Conservation (phyloP, 371 early-diverging fungal species). For the Mucor lusitanicus region DNA sequence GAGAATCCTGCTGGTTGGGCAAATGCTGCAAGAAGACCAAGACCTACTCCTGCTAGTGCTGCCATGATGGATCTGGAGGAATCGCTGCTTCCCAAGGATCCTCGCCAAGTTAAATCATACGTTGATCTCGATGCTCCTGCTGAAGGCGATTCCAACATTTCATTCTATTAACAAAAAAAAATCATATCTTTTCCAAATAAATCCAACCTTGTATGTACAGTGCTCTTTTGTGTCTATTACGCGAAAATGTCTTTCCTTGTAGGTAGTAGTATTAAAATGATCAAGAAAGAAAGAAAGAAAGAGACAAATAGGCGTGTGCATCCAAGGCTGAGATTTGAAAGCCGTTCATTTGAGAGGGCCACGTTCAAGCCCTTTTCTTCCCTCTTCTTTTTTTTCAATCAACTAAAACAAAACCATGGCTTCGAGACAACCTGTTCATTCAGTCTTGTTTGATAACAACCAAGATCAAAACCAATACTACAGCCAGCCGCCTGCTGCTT, state of each 20-base stretch:
- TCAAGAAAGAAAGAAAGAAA: too few relatives aligned
- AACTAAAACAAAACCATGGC: conserved; percentile 24
- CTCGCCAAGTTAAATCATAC: conserved; percentile 82
- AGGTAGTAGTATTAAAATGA: too few relatives aligned
- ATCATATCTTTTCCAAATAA: background rate
- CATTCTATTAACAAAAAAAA: conserved; percentile 32
- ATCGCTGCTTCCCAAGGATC: conserved; percentile 51
- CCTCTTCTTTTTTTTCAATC: background rate
- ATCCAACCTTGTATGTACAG: background rate
- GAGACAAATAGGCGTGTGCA: too few relatives aligned
- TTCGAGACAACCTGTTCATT: conserved; percentile 49
- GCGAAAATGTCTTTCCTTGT: too few relatives aligned
- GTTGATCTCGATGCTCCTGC: conserved; percentile 89
- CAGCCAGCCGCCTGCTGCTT: conserved; percentile 21
- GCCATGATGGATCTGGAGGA: conserved; percentile 36
- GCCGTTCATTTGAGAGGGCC: background rate
- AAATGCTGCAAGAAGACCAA: conserved; percentile 11
- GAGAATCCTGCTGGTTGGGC: conserved; percentile 13
- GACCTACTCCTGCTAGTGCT: background rate
- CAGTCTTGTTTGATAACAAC: conserved; percentile 55
- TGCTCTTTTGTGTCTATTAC: background rate
- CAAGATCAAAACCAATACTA: conserved; percentile 38
- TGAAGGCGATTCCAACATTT: conserved; percentile 76
- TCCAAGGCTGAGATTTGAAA: background rate
- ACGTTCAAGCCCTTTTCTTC: background rate